Evolutionary conservation across 441 rosid species (phyloP).

Genomic region (Arabidopsis hybrid): DNA sequence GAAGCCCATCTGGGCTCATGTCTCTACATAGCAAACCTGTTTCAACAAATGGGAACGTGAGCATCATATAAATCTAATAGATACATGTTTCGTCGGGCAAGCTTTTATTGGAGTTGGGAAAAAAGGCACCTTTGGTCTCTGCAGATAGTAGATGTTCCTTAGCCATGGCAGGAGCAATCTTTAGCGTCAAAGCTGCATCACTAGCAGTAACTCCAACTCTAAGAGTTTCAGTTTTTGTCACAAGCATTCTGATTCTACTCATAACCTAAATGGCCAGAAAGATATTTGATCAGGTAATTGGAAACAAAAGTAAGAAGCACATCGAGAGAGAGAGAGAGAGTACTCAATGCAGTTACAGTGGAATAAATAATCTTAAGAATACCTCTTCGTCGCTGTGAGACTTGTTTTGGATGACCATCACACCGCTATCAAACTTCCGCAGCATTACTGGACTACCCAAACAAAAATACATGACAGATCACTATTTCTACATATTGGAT

Average conservation of each 20-base stretch:
- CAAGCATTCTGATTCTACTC: slow-evolving; percentile 74
- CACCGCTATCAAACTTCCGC: slow-evolving; percentile 98
- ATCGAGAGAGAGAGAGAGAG: background rate
- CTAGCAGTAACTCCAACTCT: slow-evolving; percentile 77
- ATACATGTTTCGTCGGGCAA: background rate
- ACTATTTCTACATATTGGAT: slow-evolving; percentile 23
- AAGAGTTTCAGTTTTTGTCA: slow-evolving; percentile 68
- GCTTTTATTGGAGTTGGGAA: slow-evolving; percentile 24
- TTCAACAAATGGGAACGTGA: slow-evolving; percentile 34
- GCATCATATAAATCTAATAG: slow-evolving; percentile 21
- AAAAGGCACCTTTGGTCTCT: slow-evolving; percentile 74
- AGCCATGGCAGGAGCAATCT: slow-evolving; percentile 98
- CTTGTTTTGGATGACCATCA: slow-evolving; percentile 90
- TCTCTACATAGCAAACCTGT: slow-evolving; percentile 94
- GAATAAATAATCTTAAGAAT: slow-evolving; percentile 15
- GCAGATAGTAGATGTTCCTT: slow-evolving; percentile 94
- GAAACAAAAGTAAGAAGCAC: slow-evolving; percentile 14
- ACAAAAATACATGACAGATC: slow-evolving; percentile 40
- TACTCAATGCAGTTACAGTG: slow-evolving; percentile 5
- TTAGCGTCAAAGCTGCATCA: slow-evolving; percentile 93
- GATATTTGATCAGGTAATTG: slow-evolving; percentile 1
- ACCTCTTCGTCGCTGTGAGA: slow-evolving; percentile 96
- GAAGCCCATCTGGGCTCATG: slow-evolving; percentile 85
- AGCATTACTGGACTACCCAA: slow-evolving; percentile 89
- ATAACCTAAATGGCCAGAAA: slow-evolving; percentile 58